Base-by-base conservation (phyloP, 108 stramenopile genomes). In the Stephanodiscus minutulus region DNA sequence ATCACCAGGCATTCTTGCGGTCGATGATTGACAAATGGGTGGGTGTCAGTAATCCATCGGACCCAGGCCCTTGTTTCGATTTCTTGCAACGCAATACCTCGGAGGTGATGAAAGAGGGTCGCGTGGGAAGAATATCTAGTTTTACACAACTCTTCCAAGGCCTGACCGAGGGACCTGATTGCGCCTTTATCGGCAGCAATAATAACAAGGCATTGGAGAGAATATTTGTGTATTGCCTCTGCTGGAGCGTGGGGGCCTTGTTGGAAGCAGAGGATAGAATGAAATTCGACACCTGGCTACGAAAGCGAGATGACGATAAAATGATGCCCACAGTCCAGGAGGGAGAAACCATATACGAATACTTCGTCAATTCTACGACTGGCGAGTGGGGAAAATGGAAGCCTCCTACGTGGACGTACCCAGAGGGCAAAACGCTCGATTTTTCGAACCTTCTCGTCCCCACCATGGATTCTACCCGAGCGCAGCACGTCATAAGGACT, bases 391-490 rank as follows among this genome's bases (percentile, higher is more conserved):
- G 55, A 49, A 85, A 78, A 72, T 90, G 88, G 90, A 70, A 61
- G 44, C 91, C 93, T 47, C 90, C 90, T 43, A 48, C 54, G n/a
- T 95, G 94, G 94, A 47, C 76, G 48, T 90, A 88, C 64, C 93
- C 93, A 13, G 57, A 64, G 24, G 88, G 84, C 17, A 85, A 91
- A 21, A 88, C 83, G 39, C 88, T 96, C 6, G 92, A 96, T 69
- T 96, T 95, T 83, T 80, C 86, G 20, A 94, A 94, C 66, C 83
- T 96, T 46, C 84, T 96, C 62, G 92, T 96, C 20, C 96, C 96
- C 33, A 96, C 93, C 0, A 92, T 96, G 90, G 96, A 96, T 71
- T 91, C 91, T 18, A 95, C 93, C 8, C 85, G 96, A 39, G 89
- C 93, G 2, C 64, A 77, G 22, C 85, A 87, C 63, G 60, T 95